phyloP scores from a whole-genome alignment of 208 protist genomes.

The Leishmania tropica region DNA sequence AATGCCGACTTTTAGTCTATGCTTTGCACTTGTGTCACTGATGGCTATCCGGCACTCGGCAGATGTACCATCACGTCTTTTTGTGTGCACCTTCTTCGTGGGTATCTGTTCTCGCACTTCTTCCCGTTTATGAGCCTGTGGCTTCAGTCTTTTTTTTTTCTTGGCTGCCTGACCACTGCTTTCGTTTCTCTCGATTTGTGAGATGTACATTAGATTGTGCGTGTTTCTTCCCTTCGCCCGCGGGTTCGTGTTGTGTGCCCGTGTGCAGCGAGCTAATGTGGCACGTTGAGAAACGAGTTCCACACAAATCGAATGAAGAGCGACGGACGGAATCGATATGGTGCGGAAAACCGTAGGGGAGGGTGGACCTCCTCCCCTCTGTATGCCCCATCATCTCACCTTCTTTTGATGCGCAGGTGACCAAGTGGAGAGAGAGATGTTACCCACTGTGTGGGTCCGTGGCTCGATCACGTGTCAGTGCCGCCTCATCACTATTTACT shows the following conservation, averaged over 20 bases:
- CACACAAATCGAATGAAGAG: background rate
- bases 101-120: background rate
- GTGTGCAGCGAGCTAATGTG: background rate
- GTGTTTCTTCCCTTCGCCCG: background rate
- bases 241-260: background rate
- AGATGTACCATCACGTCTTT: background rate
- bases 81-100: background rate
- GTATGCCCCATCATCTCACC: background rate
- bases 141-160: background rate
- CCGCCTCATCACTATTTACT: too few species aligned
- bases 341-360: too few species aligned
- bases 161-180: background rate
- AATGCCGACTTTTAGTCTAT: background rate
- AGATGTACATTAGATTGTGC: constrained; percentile 5
- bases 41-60: background rate
- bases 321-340: background rate
- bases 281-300: background rate
- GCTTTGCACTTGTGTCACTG: background rate
- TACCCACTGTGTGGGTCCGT: too few species aligned
- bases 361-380: too few species aligned
- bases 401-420: too few species aligned
- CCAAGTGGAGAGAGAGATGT: too few species aligned
- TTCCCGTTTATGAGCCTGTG: background rate
- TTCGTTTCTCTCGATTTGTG: background rate
- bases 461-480: too few species aligned